These are phyloP conservation scores for Lyophyllum decastes DNA, from an alignment of 768 basidiomycete species.

Conservation along the genomic window DNA sequence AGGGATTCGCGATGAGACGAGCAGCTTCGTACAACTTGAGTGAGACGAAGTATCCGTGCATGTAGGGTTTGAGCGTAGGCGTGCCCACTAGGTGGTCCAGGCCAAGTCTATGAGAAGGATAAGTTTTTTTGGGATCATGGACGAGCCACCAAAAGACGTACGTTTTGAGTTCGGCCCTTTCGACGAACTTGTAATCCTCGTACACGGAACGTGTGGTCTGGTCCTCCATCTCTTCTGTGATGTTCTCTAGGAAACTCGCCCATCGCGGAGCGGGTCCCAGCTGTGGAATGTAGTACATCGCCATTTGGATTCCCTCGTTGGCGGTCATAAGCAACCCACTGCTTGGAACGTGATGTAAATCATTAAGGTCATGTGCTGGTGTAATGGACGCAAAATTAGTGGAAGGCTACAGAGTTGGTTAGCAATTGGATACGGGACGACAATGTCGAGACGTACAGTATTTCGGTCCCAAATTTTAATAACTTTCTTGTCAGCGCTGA, in stretches of 20 bases:
- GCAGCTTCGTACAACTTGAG: slow-evolving; percentile 96
- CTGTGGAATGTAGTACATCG: slow-evolving; percentile 92
- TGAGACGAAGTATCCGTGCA: slow-evolving; percentile 99
- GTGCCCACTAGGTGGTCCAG: slow-evolving; percentile 94
- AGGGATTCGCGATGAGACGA: slow-evolving; percentile 93
- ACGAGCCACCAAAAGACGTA: slow-evolving; percentile 39
- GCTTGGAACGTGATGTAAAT: slow-evolving; percentile 86
- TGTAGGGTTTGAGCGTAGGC: slow-evolving; percentile 95
- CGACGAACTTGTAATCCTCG: slow-evolving; percentile 97
- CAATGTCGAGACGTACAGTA: slow-evolving; percentile 49
- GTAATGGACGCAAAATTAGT: slow-evolving; percentile 92
- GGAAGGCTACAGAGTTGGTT: slow-evolving; percentile 54
- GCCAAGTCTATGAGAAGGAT: slow-evolving; percentile 63
- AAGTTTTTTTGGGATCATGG: background rate
- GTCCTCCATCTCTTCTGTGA: slow-evolving; percentile 98
- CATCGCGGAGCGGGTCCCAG: slow-evolving; percentile 95
- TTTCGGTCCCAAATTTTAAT: slow-evolving; percentile 96
- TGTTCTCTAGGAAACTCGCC: slow-evolving; percentile 97
- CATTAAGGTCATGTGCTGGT: slow-evolving; percentile 86
- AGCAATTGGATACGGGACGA: background rate
- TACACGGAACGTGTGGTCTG: slow-evolving; percentile 78
- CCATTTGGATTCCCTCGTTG: slow-evolving; percentile 97
- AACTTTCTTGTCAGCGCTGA: slow-evolving; percentile 95
- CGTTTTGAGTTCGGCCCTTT: slow-evolving; percentile 82
- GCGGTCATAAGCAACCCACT: slow-evolving; percentile 91